These are phyloP conservation scores for Mayamaea pseudoterrestris DNA, from an alignment of 108 stramenopile species.

Conservation along the genomic window DNA sequence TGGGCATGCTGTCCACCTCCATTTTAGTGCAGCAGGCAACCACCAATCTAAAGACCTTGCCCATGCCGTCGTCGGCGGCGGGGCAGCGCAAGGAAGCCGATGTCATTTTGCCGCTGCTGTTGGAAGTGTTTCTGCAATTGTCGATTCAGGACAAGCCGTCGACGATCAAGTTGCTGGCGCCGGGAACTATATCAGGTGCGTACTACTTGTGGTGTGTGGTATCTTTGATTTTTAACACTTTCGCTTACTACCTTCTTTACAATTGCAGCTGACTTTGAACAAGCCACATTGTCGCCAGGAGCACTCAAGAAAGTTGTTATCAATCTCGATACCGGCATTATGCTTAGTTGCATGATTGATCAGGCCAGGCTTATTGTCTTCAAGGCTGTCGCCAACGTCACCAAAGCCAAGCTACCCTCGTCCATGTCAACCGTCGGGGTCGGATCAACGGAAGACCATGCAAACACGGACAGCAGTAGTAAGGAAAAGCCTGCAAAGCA, in stretches of 20 bases:
- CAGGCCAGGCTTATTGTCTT: conserved; percentile 49
- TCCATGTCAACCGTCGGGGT: background rate
- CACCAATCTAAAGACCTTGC: conserved; percentile 24
- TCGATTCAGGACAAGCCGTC: conserved; percentile 21
- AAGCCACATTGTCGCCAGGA: conserved; percentile 2
- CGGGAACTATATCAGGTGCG: conserved; percentile 50
- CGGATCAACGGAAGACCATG: background rate
- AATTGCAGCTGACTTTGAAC: conserved; percentile 13
- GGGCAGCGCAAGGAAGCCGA: conserved; percentile 29
- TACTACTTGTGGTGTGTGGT: conserved; percentile 4
- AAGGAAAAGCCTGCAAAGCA: background rate
- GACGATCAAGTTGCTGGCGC: conserved; percentile 32
- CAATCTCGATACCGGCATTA: conserved; percentile 21
- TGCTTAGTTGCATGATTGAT: conserved; percentile 48
- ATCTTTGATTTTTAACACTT: background rate
- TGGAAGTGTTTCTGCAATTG: conserved; percentile 27
- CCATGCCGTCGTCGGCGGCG: conserved; percentile 21
- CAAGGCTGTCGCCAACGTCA: conserved; percentile 45
- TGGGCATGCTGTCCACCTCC: conserved; percentile 35
- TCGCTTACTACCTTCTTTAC: background rate
- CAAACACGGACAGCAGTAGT: background rate
- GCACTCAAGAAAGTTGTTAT: conserved; percentile 29
- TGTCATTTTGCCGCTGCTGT: conserved; percentile 38
- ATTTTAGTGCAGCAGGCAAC: conserved; percentile 19
- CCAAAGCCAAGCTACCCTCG: conserved; percentile 10